These are phyloP conservation scores for Euphorbia lathyris DNA, from an alignment of 345 rosid genomes.

Conservation along the genomic window DNA sequence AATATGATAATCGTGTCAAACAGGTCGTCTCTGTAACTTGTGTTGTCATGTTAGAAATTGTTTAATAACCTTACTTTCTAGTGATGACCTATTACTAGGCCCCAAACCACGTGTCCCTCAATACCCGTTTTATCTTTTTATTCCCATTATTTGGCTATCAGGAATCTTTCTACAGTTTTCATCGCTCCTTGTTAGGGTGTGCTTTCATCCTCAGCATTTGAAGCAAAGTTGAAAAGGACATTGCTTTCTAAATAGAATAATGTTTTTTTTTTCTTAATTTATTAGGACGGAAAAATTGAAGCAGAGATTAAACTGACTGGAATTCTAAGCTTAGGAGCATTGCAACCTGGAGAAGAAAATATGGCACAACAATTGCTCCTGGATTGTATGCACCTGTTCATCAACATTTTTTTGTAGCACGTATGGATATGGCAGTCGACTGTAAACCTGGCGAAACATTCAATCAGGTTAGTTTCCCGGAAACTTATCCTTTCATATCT, in stretches of 20 bases:
- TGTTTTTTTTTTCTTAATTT: constrained; percentile 1
- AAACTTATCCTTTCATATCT: not conserved
- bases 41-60: no score
- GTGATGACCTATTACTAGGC: no score
- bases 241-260: not conserved
- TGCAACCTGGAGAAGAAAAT: constrained; percentile 94
- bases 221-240: not conserved
- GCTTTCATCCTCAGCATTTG: not conserved
- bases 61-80: no score
- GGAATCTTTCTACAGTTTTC: not conserved
- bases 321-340: constrained; percentile 89
- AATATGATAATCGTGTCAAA: no score
- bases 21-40: no score
- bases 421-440: constrained; percentile 94
- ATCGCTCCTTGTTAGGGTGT: not conserved
- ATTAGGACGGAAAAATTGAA: constrained; percentile 93
- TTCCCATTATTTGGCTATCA: not conserved
- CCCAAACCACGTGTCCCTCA: no score
- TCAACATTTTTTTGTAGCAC: constrained; percentile 91
- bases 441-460: constrained; percentile 82
- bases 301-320: constrained; percentile 95
- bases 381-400: constrained; percentile 91
- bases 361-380: constrained; percentile 90
- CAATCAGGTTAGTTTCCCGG: constrained; percentile 58
- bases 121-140: no score